phyloP scores from a whole-genome alignment of 805 yeast species.

The Starmerella bombi region DNA sequence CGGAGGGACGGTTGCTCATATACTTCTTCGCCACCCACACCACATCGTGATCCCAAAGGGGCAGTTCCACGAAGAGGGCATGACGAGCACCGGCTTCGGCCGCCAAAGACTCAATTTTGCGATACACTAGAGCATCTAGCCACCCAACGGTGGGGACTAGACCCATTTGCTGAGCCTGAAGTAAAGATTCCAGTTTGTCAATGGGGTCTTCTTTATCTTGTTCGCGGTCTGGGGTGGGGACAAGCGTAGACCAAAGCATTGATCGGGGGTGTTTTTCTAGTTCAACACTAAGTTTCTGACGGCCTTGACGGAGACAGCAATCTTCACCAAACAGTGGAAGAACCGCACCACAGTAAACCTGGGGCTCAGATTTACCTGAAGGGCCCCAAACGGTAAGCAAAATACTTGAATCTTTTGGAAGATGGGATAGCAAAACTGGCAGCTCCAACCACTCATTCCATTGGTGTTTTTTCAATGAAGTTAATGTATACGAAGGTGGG shows the following conservation, averaged over 20 bases:
- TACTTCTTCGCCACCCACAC: slow-evolving; percentile 43
- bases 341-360: slow-evolving; percentile 49
- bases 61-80: slow-evolving; percentile 42
- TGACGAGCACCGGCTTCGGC: slow-evolving; percentile 23
- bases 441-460: slow-evolving; percentile 67
- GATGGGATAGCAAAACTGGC: slow-evolving; percentile 57
- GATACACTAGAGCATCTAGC: slow-evolving; percentile 57
- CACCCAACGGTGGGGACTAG: slow-evolving; percentile 50
- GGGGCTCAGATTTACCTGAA: slow-evolving; percentile 34
- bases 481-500: slow-evolving; percentile 19
- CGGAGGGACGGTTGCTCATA: slow-evolving; percentile 19
- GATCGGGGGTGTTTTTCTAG: slow-evolving; percentile 9
- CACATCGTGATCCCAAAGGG: slow-evolving; percentile 58
- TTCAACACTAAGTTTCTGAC: slow-evolving; percentile 38
- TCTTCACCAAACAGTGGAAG: slow-evolving; percentile 46
- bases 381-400: slow-evolving; percentile 58
- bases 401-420: slow-evolving; percentile 50
- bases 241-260: not conserved
- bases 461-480: slow-evolving; percentile 26
- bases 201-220: slow-evolving; percentile 18
- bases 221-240: not conserved
- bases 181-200: slow-evolving; percentile 39
- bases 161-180: slow-evolving; percentile 55
- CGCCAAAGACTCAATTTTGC: slow-evolving; percentile 36
- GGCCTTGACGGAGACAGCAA: slow-evolving; percentile 55